phyloP scores from a whole-genome alignment of 768 basidiomycete genomes.

The Tulasnella calospora region DNA sequence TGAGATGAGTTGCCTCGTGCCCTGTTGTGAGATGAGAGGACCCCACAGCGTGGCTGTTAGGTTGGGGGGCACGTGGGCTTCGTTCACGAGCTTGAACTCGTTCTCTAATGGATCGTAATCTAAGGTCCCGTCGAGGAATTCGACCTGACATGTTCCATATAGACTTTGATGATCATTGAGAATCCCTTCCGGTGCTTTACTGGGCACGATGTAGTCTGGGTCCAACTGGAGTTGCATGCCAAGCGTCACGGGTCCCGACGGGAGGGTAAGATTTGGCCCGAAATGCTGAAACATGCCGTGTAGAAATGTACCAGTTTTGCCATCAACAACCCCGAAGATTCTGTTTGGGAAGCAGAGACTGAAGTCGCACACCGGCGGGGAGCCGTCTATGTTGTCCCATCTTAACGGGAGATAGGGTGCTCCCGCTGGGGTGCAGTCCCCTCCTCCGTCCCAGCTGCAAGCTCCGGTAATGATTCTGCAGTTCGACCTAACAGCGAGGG shows the following conservation, averaged over 20 bases:
- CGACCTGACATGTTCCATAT: not conserved
- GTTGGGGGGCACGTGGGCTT: not conserved
- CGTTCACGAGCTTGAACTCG: not conserved
- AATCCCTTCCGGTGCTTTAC: not conserved
- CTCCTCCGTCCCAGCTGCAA: not conserved
- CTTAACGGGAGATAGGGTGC: not conserved
- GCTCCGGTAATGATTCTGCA: not conserved
- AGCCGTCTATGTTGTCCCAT: not conserved
- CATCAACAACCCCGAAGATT: not conserved
- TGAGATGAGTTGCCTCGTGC: not conserved
- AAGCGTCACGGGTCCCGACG: not conserved
- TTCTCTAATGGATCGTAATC: not conserved
- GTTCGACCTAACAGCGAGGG: not conserved
- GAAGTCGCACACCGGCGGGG: not conserved
- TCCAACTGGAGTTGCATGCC: not conserved
- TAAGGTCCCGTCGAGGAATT: not conserved
- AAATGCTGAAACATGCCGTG: not conserved
- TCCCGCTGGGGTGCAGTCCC: not conserved
- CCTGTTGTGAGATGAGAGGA: not conserved
- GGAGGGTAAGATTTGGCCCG: not conserved
- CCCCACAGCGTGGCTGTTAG: not conserved
- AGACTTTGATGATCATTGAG: not conserved
- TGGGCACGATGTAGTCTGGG: not conserved
- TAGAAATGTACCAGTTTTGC: not conserved
- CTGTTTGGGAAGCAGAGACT: not conserved